phyloP scores from a whole-genome alignment of 768 basidiomycete species.

The Panellus pusillus region DNA sequence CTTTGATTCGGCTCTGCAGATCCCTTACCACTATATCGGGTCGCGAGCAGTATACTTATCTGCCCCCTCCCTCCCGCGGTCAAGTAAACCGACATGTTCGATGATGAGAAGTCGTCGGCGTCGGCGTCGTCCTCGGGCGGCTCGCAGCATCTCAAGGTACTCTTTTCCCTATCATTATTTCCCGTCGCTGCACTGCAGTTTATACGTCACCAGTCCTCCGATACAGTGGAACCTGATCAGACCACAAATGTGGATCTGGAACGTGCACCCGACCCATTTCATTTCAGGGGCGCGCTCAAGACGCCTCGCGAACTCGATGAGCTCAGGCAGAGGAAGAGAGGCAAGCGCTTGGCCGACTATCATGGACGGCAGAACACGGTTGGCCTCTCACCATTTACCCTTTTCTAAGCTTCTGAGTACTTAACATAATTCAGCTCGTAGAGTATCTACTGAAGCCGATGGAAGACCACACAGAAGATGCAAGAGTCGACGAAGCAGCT shows the following conservation, averaged over 20 bases:
- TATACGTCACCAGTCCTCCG: conserved; percentile 39
- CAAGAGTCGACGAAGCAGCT: conserved; percentile 64
- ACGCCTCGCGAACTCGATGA: conserved; percentile 62
- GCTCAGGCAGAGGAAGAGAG: conserved; percentile 58
- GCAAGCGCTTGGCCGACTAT: conserved; percentile 64
- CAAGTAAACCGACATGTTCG: conserved; percentile 32
- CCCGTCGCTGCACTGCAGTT: conserved; percentile 2
- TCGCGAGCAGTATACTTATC: conserved; percentile 13
- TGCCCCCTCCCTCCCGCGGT: conserved; percentile 26
- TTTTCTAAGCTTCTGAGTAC: neutral
- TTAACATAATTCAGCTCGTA: conserved; percentile 71
- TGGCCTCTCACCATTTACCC: conserved; percentile 17
- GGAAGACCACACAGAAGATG: conserved; percentile 86
- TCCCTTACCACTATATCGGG: conserved; percentile 14
- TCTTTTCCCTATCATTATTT: conserved; percentile 19
- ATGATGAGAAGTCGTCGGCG: conserved; percentile 31
- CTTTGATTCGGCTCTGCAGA: conserved; percentile 10
- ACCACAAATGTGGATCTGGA: conserved; percentile 39
- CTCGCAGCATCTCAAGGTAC: conserved; percentile 28
- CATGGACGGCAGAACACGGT: conserved; percentile 76
- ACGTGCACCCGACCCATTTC: conserved; percentile 58
- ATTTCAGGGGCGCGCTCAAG: conserved; percentile 59
- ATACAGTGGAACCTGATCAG: conserved; percentile 51
- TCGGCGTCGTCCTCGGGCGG: conserved; percentile 30
- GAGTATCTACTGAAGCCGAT: conserved; percentile 85